These are phyloP conservation scores for Kalanchoe fedtschenkoi DNA, from an alignment of 164 flowering plant genomes.

Conservation along the genomic window DNA sequence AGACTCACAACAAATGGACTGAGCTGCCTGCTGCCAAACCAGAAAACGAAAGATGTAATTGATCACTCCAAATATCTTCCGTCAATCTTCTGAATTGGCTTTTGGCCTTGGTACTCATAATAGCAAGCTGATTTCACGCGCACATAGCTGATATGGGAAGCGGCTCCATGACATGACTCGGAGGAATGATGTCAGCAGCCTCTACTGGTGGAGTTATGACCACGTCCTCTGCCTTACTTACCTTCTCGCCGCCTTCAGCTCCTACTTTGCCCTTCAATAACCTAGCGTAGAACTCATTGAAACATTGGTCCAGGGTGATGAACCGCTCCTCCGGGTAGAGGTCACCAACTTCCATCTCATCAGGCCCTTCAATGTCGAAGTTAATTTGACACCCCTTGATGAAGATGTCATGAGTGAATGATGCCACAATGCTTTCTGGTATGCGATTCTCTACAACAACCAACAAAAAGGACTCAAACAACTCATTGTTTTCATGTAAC, in stretches of 20 bases:
- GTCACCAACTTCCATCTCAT: slow-evolving; percentile 21
- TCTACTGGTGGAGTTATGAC: neutral
- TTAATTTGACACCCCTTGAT: slow-evolving; percentile 37
- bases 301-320: slow-evolving; percentile 34
- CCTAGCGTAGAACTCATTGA: slow-evolving; percentile 18
- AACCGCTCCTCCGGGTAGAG: slow-evolving; percentile 33
- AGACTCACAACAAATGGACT: no score
- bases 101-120: neutral
- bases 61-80: no score
- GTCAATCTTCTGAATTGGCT: neutral
- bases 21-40: no score
- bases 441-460: slow-evolving; percentile 38
- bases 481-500: no score
- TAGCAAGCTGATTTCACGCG: neutral
- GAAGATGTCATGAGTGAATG: slow-evolving; percentile 47
- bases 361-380: slow-evolving; percentile 18
- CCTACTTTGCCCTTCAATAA: neutral
- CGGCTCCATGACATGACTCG: neutral
- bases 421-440: slow-evolving; percentile 52
- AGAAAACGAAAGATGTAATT: no score
- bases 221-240: neutral
- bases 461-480: neutral
- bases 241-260: neutral
- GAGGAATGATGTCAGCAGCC: slow-evolving; percentile 1
- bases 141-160: neutral